Conservation (phyloP, 352 stramenopile species). For the Thraustochytrium striatum region DNA sequence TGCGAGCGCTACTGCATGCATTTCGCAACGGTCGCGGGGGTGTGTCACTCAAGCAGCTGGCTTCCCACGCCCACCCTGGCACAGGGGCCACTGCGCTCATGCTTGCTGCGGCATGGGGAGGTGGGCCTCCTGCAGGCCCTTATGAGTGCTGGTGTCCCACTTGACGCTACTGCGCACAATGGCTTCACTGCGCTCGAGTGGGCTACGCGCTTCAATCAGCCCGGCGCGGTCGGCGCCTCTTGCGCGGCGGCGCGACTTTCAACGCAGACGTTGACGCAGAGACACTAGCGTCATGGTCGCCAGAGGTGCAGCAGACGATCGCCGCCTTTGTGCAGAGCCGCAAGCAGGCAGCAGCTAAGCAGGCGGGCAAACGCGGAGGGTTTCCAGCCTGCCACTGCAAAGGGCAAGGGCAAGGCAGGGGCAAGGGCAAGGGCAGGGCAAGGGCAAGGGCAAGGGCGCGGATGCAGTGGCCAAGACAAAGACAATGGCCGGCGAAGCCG, state of each 20-base stretch:
- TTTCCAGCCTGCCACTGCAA: too few relatives aligned
- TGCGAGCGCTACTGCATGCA: slow-evolving; percentile 28
- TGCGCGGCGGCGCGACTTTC: slow-evolving; percentile 13
- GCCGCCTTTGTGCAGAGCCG: neutral
- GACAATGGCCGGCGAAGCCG: neutral
- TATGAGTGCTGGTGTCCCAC: neutral
- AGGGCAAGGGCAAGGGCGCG: neutral
- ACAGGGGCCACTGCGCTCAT: slow-evolving; percentile 21
- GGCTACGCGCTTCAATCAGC: slow-evolving; percentile 32
- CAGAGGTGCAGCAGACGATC: neutral
- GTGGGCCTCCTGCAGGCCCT: slow-evolving; percentile 6
- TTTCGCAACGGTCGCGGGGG: slow-evolving; percentile 24
- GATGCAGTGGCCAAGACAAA: neutral
- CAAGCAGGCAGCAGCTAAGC: slow-evolving; percentile 16
- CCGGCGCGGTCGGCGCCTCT: neutral
- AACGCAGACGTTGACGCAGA: neutral
- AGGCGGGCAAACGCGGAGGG: too few relatives aligned
- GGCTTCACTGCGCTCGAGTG: slow-evolving; percentile 16
- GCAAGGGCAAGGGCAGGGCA: too few relatives aligned
- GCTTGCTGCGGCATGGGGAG: slow-evolving; percentile 18
- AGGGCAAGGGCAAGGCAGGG: too few relatives aligned
- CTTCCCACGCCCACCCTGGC: neutral
- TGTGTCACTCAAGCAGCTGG: neutral
- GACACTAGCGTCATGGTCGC: neutral
- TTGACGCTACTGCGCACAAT: neutral